These are phyloP conservation scores for Pelargonium nanum DNA, from an alignment of 345 rosid species.

Conservation along the genomic window DNA sequence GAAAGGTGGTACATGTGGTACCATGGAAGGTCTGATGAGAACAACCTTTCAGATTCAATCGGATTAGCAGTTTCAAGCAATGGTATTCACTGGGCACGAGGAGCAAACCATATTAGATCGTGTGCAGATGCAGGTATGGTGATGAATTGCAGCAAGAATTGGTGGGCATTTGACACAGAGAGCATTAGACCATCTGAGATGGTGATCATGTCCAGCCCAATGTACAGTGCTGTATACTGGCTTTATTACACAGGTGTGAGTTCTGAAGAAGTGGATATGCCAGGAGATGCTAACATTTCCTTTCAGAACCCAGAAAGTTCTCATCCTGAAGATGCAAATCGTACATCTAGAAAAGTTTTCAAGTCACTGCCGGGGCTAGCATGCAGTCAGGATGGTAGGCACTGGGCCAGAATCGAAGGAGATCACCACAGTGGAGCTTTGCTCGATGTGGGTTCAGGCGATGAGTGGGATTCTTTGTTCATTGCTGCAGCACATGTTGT, in stretches of 20 bases:
- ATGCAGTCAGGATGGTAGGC: conserved; percentile 75
- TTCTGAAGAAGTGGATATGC: conserved; percentile 31
- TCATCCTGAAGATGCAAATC: conserved; percentile 11
- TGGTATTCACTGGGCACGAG: conserved; percentile 42
- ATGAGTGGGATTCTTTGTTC: conserved; percentile 74
- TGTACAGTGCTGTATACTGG: conserved; percentile 67
- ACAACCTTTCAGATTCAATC: conserved; percentile 22
- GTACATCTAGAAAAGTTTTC: conserved; percentile 11
- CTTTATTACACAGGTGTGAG: conserved; percentile 65
- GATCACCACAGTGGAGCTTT: conserved; percentile 74
- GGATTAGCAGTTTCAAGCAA: conserved; percentile 43
- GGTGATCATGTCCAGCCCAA: conserved; percentile 60
- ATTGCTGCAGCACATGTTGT: conserved; percentile 66
- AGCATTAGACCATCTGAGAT: conserved; percentile 64
- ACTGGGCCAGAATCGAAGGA: conserved; percentile 92
- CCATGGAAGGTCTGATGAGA: conserved; percentile 24
- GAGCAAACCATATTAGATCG: conserved; percentile 27
- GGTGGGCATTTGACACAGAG: conserved; percentile 80
- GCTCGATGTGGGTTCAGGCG: conserved; percentile 59
- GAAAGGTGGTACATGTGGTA: conserved; percentile 55
- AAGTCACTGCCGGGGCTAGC: conserved; percentile 68
- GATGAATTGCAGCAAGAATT: conserved; percentile 47
- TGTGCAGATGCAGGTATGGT: conserved; percentile 61
- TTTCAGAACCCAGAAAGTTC: conserved; percentile 44
- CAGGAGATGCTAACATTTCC: conserved; percentile 14